Evolutionary conservation across 2,329 filamentous ascomycete species (phyloP), one percentile per base, ranked within the genome.

Genomic region (Elsinoe arachidis): DNA sequence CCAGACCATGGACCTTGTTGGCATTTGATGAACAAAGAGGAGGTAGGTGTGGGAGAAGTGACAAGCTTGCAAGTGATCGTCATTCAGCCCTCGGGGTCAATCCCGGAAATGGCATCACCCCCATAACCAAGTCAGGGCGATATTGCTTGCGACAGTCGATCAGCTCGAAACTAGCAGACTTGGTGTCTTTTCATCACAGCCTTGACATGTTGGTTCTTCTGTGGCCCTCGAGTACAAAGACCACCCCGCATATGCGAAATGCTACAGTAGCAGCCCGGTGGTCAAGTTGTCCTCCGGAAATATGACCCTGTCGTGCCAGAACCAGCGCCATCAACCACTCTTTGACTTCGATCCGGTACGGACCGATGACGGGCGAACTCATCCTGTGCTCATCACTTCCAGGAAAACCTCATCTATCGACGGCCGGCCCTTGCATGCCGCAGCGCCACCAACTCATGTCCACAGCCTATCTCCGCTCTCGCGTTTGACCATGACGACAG

Each of bases 391-490:
- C 23, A 35, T 49, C 44, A 35, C 30, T 49, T n/a, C 23, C 23
- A 15, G 33, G 19, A 33, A 11, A n/a, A 33, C 21, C 3, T 44
- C 41, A 44, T 23, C 14, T 23, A 23, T 44, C 41, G 44, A 33
- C 17, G 5, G n/a, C 23, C 12, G 10, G 26, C 44, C 44, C 44
- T 49, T 49, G 44, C 44, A 49, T 49, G 44, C 23, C 23, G 9
- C 15, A 10, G 23, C 44, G 44, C 44, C 44, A 49, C 44, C 44
- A 49, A 49, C 44, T 49, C 44, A 34, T 49, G 44, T 49, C 44
- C 44, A n/a, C 44, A 17, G 44, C 44, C 23, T 34, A 33, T 49
- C 44, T 34, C 44, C 23, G n/a, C 23, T 33, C 44, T 19, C n/a
- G 23, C 30, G 15, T 34, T 49, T 7, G 15, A 19, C 12, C 44